These are phyloP conservation scores for Nitzschia putrida DNA, from an alignment of 108 stramenopile species.

Conservation along the genomic window DNA sequence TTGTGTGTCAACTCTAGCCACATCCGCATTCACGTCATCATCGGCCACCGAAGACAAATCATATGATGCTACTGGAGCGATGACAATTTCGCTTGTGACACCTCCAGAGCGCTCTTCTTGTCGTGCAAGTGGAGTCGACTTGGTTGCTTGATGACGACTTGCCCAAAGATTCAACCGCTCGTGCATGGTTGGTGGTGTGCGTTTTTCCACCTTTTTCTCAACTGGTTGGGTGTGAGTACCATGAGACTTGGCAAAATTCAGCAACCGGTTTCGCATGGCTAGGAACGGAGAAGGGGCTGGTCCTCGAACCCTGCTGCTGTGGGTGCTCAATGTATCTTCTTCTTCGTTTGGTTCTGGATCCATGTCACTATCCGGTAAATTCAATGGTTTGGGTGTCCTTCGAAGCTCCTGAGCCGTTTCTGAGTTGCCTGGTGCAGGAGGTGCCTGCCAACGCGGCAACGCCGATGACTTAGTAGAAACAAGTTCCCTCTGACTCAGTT, in stretches of 20 bases:
- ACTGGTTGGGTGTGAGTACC: too few species aligned
- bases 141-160: slow-evolving; percentile 7
- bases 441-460: too few species aligned
- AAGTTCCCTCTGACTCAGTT: too few species aligned
- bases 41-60: not conserved
- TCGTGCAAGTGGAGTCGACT: slow-evolving; percentile 3
- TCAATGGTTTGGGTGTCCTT: too few species aligned
- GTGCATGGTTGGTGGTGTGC: slow-evolving; percentile 17
- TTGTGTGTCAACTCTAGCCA: too few species aligned
- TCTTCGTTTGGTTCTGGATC: not conserved
- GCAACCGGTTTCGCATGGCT: slow-evolving; percentile 8
- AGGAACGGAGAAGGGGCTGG: slow-evolving; percentile 11
- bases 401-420: too few species aligned
- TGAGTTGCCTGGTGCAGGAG: too few species aligned
- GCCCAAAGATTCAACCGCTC: slow-evolving; percentile 18
- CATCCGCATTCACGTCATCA: not conserved
- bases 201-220: slow-evolving; percentile 1
- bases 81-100: not conserved
- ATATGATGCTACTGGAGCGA: not conserved
- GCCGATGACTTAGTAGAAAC: too few species aligned
- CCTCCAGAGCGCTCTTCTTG: slow-evolving; percentile 3
- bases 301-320: slow-evolving; percentile 13
- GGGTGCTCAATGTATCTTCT: slow-evolving; percentile 13
- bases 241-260: slow-evolving; percentile 3
- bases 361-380: too few species aligned